Base-by-base conservation (phyloP, 2,329 filamentous ascomycete genomes). In the Verticillium alfalfae region DNA sequence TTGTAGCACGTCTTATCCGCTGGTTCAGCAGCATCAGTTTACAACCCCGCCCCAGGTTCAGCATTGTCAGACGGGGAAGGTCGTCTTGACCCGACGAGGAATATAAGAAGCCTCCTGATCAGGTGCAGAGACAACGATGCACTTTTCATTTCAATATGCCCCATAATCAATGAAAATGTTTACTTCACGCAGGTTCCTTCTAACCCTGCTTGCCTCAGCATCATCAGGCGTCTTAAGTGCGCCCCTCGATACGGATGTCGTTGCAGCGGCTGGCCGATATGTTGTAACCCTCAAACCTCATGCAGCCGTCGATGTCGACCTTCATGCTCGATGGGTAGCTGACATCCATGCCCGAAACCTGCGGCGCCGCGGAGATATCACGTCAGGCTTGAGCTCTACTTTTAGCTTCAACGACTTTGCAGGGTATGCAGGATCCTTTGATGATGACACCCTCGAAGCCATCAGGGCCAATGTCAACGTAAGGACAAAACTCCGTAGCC, bases 351-450 rank as follows among this genome's bases (percentile, higher is more conserved):
- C 37, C 5, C 37, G 38, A 13, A 34, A 38, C 22, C n/a, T 58
- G 18, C 57, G n/a, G 15, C 36, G 57, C 10, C 37, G 57, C 13
- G 57, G 57, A 4, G 57, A 34, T 13, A 16, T 31, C 2, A 38
- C 58, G 34, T 18, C 13, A 58, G 61, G 3, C 26, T 62, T 18
- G 58, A 60, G 26, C 52, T 52, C 56, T 15, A 60, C 37, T 0
- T 62, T 60, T 18, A 49, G 8, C n/a, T 61, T 63, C 34, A 34
- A 45, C 5, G 31, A 15, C 7, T 61, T 57, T 70, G 68, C 76
- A 63, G 79, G 75, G 10, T 81, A 81, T 64, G 73, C 76, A 34
- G 77, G 76, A 18, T 65, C 72, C 39, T 77, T 81, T 60, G 76
- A 77, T 34, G 66, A 68, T 0, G 71, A 70, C 13, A 78, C 77